Conservation (phyloP, 257 asterid genomes). For the Salvia splendens region DNA sequence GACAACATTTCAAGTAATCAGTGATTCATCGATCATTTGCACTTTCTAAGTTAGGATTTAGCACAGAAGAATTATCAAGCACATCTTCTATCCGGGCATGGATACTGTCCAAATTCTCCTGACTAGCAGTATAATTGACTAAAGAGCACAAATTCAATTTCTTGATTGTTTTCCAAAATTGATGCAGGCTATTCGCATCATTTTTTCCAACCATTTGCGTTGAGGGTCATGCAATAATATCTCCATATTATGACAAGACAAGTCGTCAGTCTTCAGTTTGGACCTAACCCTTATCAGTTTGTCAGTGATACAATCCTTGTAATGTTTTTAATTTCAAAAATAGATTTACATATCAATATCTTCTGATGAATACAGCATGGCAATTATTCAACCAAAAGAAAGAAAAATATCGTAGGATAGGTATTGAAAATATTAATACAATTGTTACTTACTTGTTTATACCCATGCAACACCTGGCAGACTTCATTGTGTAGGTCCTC, state of each 20-base stretch:
- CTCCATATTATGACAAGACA: neutral
- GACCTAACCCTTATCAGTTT: neutral
- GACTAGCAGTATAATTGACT: neutral
- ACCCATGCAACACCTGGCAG: conserved; percentile 87
- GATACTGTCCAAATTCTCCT: neutral
- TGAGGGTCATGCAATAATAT: neutral
- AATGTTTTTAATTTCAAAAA: neutral
- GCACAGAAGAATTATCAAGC: neutral
- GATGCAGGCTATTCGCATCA: neutral
- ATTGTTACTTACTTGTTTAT: conserved; percentile 71
- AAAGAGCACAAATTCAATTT: neutral
- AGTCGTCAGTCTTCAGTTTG: neutral
- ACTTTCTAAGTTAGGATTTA: neutral
- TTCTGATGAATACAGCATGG: neutral
- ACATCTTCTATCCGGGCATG: neutral
- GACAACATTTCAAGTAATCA: conserved; percentile 30
- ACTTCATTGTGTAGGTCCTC: conserved; percentile 84
- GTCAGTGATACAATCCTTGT: neutral
- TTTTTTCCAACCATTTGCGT: neutral
- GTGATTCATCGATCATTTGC: neutral
- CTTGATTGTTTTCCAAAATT: neutral
- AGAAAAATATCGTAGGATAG: neutral
- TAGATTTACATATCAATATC: neutral
- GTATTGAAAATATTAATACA: neutral
- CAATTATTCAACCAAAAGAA: neutral